Base-by-base conservation (phyloP, 1,284 basidiomycete genomes). In the Cryptococcus sp. region DNA sequence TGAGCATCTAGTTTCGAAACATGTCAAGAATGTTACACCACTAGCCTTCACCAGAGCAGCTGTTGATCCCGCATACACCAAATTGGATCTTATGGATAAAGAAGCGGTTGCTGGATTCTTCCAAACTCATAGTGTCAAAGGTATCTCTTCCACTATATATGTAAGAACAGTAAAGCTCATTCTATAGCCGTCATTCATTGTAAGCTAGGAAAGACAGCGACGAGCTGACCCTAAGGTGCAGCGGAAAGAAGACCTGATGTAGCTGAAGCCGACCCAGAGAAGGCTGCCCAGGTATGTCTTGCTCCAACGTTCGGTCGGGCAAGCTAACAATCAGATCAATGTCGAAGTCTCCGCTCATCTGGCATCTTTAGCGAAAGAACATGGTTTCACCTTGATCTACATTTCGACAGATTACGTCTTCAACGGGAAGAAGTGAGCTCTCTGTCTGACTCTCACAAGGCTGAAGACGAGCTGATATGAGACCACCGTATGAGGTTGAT, bases 381-480 rank as follows among this genome's bases (percentile, higher is more conserved):
- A 66, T 44, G 64, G 59, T 31, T 75, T 76, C 61, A 58, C 58
- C n/a, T 56, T 80, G 28, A 64, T 80, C 50, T 77, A 78, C 68
- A 77, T 80, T 48, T 78, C 77, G 2, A 77, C 75, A 11, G 75
- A 77, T 54, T 77, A 76, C 54, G 72, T 73, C 28, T 74, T 75
- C 59, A 63, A 73, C 45, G 72, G 73, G 11, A 55, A 59, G 18
- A 64, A 65, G 70, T 73, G 49, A 49, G 69, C 59, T 19, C 41
- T 43, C 19, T 55, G 19, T 40, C 9, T 41, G 9, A 34, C 32
- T 9, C 32, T 34, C 10, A 16, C 32, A 34, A 34, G 39, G 11
- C 9, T 9, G 39, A 9, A 13, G 14, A 14, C 39, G 11, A 21
- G 21, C 37, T 43, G 41, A 1, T 39, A 31, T 2, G 50, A 74